A percentile compares a stretch with the other conserved stretches of the same genome.
Conservation (phyloP, 345 rosid genomes). For the Mercurialis annua region DNA sequence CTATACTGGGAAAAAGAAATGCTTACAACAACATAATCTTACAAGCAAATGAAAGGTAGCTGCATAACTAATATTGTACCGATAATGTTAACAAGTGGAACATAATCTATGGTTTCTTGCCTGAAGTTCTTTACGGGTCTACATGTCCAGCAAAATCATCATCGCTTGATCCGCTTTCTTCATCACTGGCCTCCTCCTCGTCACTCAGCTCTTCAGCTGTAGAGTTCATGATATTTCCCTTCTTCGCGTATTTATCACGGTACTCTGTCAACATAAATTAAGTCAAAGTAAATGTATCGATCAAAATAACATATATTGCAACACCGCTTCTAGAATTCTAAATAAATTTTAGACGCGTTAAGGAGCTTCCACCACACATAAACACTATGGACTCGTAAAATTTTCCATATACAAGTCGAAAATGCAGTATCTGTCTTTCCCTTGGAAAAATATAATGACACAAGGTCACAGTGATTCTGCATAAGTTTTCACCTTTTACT, state of each 20-base stretch:
- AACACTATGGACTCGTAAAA: background rate
- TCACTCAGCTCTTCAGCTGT: slow-evolving; percentile 36
- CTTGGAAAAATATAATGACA: background rate
- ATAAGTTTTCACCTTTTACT: slow-evolving; percentile 52
- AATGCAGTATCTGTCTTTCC: background rate
- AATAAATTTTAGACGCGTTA: background rate
- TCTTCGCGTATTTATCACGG: slow-evolving; percentile 56
- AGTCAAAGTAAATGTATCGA: background rate
- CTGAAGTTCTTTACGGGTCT: slow-evolving; percentile 35
- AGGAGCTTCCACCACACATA: background rate
- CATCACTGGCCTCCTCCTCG: slow-evolving; percentile 52
- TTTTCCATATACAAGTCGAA: background rate
- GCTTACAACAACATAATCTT: slow-evolving; percentile 6
- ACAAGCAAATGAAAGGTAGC: slow-evolving; percentile 19
- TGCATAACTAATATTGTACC: slow-evolving; percentile 12
- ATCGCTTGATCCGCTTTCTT: slow-evolving; percentile 42
- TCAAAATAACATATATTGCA: too few relatives aligned
- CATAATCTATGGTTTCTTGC: slow-evolving; percentile 12
- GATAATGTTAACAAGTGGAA: background rate
- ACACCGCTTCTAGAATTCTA: background rate
- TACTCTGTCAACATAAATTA: slow-evolving; percentile 41
- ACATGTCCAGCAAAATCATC: slow-evolving; percentile 62
- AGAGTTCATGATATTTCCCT: slow-evolving; percentile 37
- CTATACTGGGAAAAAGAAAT: slow-evolving; percentile 8
- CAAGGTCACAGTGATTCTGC: background rate